phyloP scores from a whole-genome alignment of 306 rosid genomes.

The Oemleria cerasiformis region DNA sequence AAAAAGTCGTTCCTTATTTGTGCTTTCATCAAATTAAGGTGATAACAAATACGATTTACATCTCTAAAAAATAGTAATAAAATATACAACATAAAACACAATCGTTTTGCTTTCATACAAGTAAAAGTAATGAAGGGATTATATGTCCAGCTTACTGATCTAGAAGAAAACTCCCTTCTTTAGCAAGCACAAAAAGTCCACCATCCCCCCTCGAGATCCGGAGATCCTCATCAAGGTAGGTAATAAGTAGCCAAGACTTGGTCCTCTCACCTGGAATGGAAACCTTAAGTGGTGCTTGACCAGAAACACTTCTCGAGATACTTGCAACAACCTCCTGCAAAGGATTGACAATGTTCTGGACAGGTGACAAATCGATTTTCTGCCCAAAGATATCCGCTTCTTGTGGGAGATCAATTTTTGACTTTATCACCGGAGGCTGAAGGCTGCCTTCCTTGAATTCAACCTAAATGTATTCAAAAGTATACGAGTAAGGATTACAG shows the following conservation, averaged over 20 bases:
- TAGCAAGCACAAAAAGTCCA: conserved; percentile 84
- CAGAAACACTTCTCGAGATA: conserved; percentile 64
- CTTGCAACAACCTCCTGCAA: conserved; percentile 57
- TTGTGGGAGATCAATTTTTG: conserved; percentile 70
- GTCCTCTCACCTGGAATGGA: conserved; percentile 89
- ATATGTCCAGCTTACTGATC: conserved; percentile 36
- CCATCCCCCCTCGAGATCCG: conserved; percentile 97
- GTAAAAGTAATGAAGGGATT: background rate
- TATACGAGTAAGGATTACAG: conserved; percentile 15
- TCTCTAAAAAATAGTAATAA: background rate
- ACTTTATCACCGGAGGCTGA: conserved; percentile 80
- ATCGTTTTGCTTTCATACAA: conserved; percentile 11
- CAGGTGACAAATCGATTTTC: conserved; percentile 54
- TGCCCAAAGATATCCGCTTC: conserved; percentile 72
- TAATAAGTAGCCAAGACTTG: conserved; percentile 80
- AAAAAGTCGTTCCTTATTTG: too few relatives aligned
- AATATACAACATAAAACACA: conserved; percentile 24
- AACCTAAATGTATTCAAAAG: conserved; percentile 53
- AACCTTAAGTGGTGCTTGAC: conserved; percentile 77
- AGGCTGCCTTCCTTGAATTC: conserved; percentile 80
- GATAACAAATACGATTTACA: background rate
- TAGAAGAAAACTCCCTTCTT: conserved; percentile 79
- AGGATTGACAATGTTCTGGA: conserved; percentile 68
- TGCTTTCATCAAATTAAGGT: background rate
- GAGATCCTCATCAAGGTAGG: conserved; percentile 79